Base-by-base conservation (phyloP, 2,329 filamentous ascomycete genomes). In the Scorias spongiosa region DNA sequence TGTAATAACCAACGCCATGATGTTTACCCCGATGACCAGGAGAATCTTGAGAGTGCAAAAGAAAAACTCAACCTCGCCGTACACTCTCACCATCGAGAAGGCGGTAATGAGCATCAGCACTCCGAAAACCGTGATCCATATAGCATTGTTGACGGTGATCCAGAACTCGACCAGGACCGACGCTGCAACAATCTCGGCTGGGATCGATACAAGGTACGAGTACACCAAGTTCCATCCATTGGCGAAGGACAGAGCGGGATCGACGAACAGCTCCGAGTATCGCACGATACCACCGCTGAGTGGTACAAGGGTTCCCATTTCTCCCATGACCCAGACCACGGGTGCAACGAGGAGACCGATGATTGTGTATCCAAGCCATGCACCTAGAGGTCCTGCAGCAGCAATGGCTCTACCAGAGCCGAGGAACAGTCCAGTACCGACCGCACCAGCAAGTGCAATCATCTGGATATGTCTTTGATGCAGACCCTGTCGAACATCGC, bases 251-350 rank as follows among this genome's bases (percentile, higher is more conserved):
- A 79, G 59, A 12, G 70, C 70, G 2, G 71, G 70, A 51, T 78
- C 74, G 29, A 74, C 67, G 48, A 72, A 77, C 12, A 72, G 68
- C 12, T 63, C 71, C 40, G 74, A 67, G 49, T 76, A 71, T 36
- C 74, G 73, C 39, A 76, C 71, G 12, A 70, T 69, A 39, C 71
- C 67, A 30, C 70, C 63, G 5, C 51, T 65, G 42, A 76, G 61
- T 3, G 74, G 74, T 18, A 52, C 39, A 47, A 72, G 75, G 5
- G 72, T 67, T 43, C 67, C 69, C 70, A 78, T 75, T 58, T 78
- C 75, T 43, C 71, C 74, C 29, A 77, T 51, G 18, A 57, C 54
- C 41, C 65, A 63, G 57, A 67, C 65, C n/a, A 66, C 54, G 38
- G 58, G 56, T 49, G 56, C 66, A 3, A 66, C 59, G n/a, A 65